A percentile compares a stretch with the other conserved stretches of the same genome.
Conservation (phyloP, 2,329 filamentous ascomycete genomes). For the Capronia americana region DNA sequence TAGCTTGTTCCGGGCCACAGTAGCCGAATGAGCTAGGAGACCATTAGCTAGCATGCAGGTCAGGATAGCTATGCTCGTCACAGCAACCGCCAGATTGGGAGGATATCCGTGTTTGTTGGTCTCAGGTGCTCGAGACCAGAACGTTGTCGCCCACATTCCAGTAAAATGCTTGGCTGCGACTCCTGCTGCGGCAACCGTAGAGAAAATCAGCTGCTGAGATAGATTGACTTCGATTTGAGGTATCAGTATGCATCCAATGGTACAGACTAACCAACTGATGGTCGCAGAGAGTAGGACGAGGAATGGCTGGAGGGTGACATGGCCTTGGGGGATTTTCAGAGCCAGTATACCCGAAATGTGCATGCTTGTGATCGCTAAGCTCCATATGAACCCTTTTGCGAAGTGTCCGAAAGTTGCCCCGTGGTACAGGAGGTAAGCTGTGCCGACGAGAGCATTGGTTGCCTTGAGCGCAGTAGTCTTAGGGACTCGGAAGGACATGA, state of each 20-base stretch:
- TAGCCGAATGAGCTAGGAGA: slow-evolving; percentile 46
- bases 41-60: slow-evolving; percentile 47
- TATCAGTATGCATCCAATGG: slow-evolving; percentile 45
- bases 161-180: slow-evolving; percentile 48
- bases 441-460: slow-evolving; percentile 25
- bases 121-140: slow-evolving; percentile 41
- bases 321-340: slow-evolving; percentile 44
- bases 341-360: slow-evolving; percentile 45
- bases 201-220: slow-evolving; percentile 44
- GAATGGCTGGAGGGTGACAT: slow-evolving; percentile 39
- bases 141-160: slow-evolving; percentile 44
- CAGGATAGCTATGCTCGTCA: slow-evolving; percentile 44
- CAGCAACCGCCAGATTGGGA: slow-evolving; percentile 42
- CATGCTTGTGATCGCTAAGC: slow-evolving; percentile 45
- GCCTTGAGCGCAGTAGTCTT: slow-evolving; percentile 13
- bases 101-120: slow-evolving; percentile 43
- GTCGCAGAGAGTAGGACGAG: slow-evolving; percentile 43
- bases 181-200: slow-evolving; percentile 44
- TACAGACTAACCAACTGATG: slow-evolving; percentile 46
- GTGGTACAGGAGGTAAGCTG: slow-evolving; percentile 35
- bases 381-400: slow-evolving; percentile 45
- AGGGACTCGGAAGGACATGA: slow-evolving; percentile 30
- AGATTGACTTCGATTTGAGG: slow-evolving; percentile 45
- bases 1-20: slow-evolving; percentile 46
- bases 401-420: slow-evolving; percentile 41